phyloP scores from a whole-genome alignment of 139 green algal species.

The Deuterostichococcus epilithicus region DNA sequence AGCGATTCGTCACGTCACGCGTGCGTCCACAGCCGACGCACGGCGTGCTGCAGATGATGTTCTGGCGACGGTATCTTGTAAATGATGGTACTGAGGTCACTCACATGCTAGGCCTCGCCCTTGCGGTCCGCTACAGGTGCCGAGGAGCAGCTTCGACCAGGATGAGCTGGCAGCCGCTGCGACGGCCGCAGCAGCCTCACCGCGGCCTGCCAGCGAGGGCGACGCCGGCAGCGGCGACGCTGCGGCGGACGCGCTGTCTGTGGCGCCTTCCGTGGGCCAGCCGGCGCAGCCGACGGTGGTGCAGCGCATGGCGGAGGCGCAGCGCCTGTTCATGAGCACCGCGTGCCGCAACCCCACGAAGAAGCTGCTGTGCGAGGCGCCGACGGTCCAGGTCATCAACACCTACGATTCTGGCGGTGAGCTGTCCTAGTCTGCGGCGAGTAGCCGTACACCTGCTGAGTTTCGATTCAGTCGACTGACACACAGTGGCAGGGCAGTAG shows the following conservation, averaged over 20 bases:
- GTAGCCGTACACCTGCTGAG: conserved; percentile 13
- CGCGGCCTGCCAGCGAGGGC: not conserved
- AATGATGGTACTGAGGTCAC: too few species aligned
- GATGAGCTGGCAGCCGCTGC: not conserved
- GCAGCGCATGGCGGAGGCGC: conserved; percentile 1
- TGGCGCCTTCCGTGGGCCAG: not conserved
- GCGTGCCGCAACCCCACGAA: conserved; percentile 60
- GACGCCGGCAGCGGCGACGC: conserved; percentile 2
- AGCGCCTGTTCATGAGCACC: conserved; percentile 52
- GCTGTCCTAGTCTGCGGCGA: conserved; percentile 19
- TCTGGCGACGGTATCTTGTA: too few species aligned
- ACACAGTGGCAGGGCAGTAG: too few species aligned
- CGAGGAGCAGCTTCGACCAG: too few species aligned
- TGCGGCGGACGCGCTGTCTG: conserved; percentile 3
- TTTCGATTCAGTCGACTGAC: too few species aligned
- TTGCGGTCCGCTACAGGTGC: too few species aligned
- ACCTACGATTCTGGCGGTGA: not conserved
- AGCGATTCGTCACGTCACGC: too few species aligned
- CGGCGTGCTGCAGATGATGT: too few species aligned
- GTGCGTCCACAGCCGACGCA: too few species aligned
- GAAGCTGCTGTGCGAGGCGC: conserved; percentile 63
- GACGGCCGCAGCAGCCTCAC: not conserved
- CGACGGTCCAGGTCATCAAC: conserved; percentile 36
- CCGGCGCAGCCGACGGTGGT: not conserved
- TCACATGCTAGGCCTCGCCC: too few species aligned